Conservation (phyloP, 2,329 filamentous ascomycete species). For the Teratosphaeriaceae sp. region DNA sequence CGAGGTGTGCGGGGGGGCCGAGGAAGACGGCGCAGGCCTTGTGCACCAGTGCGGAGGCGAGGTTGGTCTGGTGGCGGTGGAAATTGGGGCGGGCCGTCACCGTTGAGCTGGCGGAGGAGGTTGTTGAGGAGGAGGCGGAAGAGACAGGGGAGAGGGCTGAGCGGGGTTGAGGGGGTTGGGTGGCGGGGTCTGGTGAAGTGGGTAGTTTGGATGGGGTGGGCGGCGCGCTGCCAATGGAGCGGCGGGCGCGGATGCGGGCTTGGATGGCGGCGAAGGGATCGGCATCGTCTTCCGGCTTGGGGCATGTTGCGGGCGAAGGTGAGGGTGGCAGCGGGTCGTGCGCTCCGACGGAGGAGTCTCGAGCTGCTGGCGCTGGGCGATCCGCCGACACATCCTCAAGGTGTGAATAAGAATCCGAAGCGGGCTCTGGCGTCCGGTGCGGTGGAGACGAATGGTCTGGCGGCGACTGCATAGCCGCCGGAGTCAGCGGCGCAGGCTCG, state of each 20-base stretch:
- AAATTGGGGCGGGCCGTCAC: constrained; percentile 2
- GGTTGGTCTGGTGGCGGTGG: constrained; percentile 10
- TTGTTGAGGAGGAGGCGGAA: constrained; percentile 9
- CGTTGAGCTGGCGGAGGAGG: constrained; percentile 4
- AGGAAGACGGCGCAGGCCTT: constrained; percentile 73
- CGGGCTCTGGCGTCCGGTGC: neutral
- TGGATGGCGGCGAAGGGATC: constrained; percentile 29
- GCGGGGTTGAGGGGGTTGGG: constrained; percentile 29
- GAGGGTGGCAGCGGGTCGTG: neutral
- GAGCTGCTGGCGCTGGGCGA: no score
- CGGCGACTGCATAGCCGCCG: neutral
- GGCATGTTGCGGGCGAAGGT: neutral
- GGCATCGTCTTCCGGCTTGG: neutral
- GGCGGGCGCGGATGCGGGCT: constrained; percentile 27
- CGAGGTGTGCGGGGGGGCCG: constrained; percentile 71
- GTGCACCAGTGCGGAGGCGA: constrained; percentile 53
- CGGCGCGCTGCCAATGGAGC: constrained; percentile 25
- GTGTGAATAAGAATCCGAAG: no score
- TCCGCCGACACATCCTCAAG: no score
- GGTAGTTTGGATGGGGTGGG: constrained; percentile 32
- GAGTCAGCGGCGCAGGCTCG: neutral
- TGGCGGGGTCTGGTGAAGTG: constrained; percentile 33
- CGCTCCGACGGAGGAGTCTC: neutral
- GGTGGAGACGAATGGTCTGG: neutral
- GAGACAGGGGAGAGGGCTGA: constrained; percentile 15